Percentiles rank a stretch among this genome's conserved stretches.
Evolutionary conservation across 257 asterid genomes (phyloP).

Genomic region (Penstemon eatonii): DNA sequence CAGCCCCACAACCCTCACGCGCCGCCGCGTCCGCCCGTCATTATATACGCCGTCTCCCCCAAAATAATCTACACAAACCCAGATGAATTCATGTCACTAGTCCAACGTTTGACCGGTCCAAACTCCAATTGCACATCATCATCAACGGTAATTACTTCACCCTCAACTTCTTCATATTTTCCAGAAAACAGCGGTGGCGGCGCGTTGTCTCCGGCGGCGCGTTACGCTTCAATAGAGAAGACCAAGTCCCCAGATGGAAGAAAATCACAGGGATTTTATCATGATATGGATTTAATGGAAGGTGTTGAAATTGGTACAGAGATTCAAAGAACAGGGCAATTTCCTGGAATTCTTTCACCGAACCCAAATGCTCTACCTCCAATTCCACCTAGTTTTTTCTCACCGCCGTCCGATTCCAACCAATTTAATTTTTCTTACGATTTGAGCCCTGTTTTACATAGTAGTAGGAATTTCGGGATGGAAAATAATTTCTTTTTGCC

Average conservation of each 20-base stretch:
- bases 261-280: slow-evolving; percentile 25
- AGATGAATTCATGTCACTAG: slow-evolving; percentile 93
- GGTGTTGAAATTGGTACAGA: slow-evolving; percentile 40
- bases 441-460: slow-evolving; percentile 72
- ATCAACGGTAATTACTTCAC: slow-evolving; percentile 6
- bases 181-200: slow-evolving; percentile 34
- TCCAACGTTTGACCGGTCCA: slow-evolving; percentile 84
- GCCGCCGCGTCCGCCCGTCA: slow-evolving; percentile 80
- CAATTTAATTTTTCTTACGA: slow-evolving; percentile 53
- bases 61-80: slow-evolving; percentile 93
- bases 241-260: slow-evolving; percentile 46
- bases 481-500: slow-evolving; percentile 46
- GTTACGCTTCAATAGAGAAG: slow-evolving; percentile 73
- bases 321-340: slow-evolving; percentile 43
- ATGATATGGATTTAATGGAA: slow-evolving; percentile 28
- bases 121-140: slow-evolving; percentile 33
- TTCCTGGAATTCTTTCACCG: slow-evolving; percentile 82
- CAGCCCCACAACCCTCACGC: slow-evolving; percentile 30
- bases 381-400: slow-evolving; percentile 68
- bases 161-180: slow-evolving; percentile 26
- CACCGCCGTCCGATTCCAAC: slow-evolving; percentile 56
- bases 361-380: slow-evolving; percentile 79
- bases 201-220: slow-evolving; percentile 79
- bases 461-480: slow-evolving; percentile 38
- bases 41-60: slow-evolving; percentile 92